Base-by-base conservation (phyloP, 345 rosid genomes). In the Mercurialis annua region DNA sequence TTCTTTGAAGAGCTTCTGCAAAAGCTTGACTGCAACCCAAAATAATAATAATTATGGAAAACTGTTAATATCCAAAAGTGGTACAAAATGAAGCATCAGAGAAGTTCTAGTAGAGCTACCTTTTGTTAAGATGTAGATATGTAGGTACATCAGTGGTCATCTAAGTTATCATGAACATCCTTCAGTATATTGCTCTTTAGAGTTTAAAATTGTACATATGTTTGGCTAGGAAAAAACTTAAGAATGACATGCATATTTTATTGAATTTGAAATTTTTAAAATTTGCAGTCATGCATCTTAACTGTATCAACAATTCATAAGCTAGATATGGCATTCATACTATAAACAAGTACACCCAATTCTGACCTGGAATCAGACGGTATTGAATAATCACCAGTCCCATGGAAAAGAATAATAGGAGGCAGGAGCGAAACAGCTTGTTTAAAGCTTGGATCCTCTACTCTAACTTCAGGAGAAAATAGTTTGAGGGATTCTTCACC, bases 391-490 rank as follows among this genome's bases (percentile, higher is more conserved):
- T 75, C 79, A 1, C 34, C 68, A 54, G 71, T 70, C 61, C 79
- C 75, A 23, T 75, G 79, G 54, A 75, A 70, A 54, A 75, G 79
- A 20, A 44, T 60, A 26, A 75, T 60, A 6, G 79, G 72, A 46
- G 75, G 79, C 64, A 75, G 67, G 14, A 65, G 71, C 38, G 71
- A 66, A 59, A 54, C 75, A 65, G 71, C 79, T 59, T 70, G 34
- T 51, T 46, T 56, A 33, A 49, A 20, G 55, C 71, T 67, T 70
- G 65, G 64, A 26, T 70, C 67, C 63, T 70, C 34, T 48, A 75
- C 38, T 66, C 68, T 70, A 31, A 65, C 67, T 75, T 70, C 74
- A 34, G 79, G 79, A 51, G 79, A 75, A 75, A 70, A 70, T 36
- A 9, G 14, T 20, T 53, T 18, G 31, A 75, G 33, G 24, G 79